Base-by-base conservation (phyloP, 2,329 filamentous ascomycete genomes). In the Clonostachys solani region DNA sequence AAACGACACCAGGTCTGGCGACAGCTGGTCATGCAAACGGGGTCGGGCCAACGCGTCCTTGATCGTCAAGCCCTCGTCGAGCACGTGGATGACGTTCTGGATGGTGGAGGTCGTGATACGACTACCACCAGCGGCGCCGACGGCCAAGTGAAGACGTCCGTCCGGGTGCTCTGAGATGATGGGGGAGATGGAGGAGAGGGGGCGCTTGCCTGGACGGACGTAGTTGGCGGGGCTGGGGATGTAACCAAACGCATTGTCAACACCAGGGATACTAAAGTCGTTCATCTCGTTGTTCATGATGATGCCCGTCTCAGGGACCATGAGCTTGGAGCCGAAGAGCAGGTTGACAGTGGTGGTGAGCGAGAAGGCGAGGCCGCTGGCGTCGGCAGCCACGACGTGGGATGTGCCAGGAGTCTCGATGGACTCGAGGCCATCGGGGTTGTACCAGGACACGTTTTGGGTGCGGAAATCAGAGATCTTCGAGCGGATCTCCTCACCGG, bases 311-410 rank as follows among this genome's bases (percentile, higher is more conserved):
- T 94, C 88, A 0, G 89, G 89, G 0, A 94, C 81, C 56, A 94
- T 80, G 41, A 95, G 57, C 4, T 78, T 77, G 9, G 83, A 88
- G 12, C 90, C 90, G 55, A 95, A 95, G 3, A 89, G 72, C 8
- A 90, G 72, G 62, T 95, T 95, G 50, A 95, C 72, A 0, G 90
- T 95, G 0, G 88, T 91, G 0, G 90, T 95, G 3, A 91, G 71
- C 0, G 86, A 86, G 44, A 95, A 77, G 9, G 87, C 79, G 54
- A 95, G 65, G 0, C 90, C 90, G 2, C 74, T 78, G 38, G 72
- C 68, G 61, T 95, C 90, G 2, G 83, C 82, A 0, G 82, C 69
- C 0, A 88, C 83, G 2, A 89, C 62, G 42, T 88, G 85, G 2
- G 78, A 81, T 0, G 86, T 89, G 1, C 86, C 86, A 0, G 81